Base-by-base conservation (phyloP, 805 yeast species). In the Wickerhamomyces xylosicus region DNA sequence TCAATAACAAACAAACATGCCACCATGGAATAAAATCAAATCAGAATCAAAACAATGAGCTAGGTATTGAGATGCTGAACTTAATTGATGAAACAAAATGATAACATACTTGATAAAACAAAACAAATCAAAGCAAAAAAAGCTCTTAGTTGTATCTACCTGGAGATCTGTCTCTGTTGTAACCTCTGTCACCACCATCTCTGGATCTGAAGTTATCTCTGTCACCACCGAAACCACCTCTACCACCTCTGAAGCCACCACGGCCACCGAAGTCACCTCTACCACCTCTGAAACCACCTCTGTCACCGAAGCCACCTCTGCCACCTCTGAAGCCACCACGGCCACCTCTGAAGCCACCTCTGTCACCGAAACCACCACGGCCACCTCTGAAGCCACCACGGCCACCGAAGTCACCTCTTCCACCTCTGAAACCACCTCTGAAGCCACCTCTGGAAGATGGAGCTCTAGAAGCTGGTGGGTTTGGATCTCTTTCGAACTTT, bases 151-250 rank as follows among this genome's bases (percentile, higher is more conserved):
- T n/a, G 61, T 76, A 79, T 66, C 85, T 77, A 47, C 81, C 71
- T 63, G 87, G 86, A 44, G 87, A 79, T 73, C 86, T 79, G 59
- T 77, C 83, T 58, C 83, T 71, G 49, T 71, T 74, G 58, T 69
- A 67, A 48, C 68, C 63, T 48, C 65, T 52, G 48, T 54, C 63
- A 56, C 47, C 47, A 36, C 37, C 45, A 38, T 39, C 45, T 67
- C 66, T 43, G 50, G 60, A 35, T 53, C 54, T 58, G 52, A 49
- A 49, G 33, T 31, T 31, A 49, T 40, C 46, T 29, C 42, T 22
- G 27, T 34, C 40, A 28, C n/a, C n/a, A n/a, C 52, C 53, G 50
- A 50, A 51, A 41, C 53, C 61, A 45, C 64, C 62, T 44, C 69
- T 69, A 40, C 67, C 53, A 40, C 70, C 67, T 41, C 53, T 49